Conservation (phyloP, 306 rosid species). For the Geum urbanum region DNA sequence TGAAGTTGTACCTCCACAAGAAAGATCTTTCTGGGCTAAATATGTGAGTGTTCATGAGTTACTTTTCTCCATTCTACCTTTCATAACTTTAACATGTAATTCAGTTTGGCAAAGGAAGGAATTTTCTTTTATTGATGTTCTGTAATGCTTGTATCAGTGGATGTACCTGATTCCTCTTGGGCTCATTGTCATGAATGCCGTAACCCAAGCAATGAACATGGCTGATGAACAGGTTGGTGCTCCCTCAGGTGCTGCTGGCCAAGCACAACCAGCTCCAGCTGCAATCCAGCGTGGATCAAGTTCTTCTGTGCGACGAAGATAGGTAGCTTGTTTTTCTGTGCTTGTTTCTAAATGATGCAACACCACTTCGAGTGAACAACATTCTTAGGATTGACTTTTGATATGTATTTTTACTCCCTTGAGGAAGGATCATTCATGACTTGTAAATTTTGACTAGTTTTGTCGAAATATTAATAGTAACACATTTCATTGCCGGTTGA, state of each 20-base stretch:
- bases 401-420: conserved; percentile 22
- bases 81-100: conserved; percentile 5
- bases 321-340: conserved; percentile 1
- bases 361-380: conserved; percentile 1
- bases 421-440: conserved; percentile 12
- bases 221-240: conserved; percentile 77
- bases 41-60: conserved; percentile 58
- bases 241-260: conserved; percentile 42
- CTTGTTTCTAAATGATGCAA: background rate
- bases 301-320: conserved; percentile 66
- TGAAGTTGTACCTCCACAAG: conserved; percentile 61
- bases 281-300: conserved; percentile 65
- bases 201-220: conserved; percentile 96
- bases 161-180: conserved; percentile 96
- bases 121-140: background rate
- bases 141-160: conserved; percentile 56
- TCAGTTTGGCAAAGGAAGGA: background rate
- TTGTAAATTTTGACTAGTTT: conserved; percentile 16
- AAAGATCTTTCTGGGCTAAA: conserved; percentile 91
- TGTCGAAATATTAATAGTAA: background rate
- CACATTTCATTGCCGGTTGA: background rate
- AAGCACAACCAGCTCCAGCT: conserved; percentile 41
- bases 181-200: conserved; percentile 83
- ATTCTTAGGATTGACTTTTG: conserved; percentile 16
- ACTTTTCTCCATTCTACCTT: background rate